These are phyloP conservation scores for Microbotryum intermedium DNA, from an alignment of 1,284 basidiomycete species.

Conservation along the genomic window DNA sequence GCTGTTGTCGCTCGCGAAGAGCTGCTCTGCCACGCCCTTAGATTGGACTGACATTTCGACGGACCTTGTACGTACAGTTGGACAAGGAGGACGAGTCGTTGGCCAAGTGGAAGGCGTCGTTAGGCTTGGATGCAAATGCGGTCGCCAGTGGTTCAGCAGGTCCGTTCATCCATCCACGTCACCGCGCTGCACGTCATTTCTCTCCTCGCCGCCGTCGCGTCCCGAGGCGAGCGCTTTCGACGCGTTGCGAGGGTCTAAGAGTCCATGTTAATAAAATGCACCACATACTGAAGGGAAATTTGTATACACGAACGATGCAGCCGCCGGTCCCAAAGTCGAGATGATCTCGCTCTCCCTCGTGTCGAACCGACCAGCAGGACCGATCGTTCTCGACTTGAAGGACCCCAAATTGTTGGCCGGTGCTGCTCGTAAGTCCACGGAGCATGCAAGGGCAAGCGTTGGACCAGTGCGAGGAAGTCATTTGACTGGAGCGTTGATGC, in stretches of 20 bases:
- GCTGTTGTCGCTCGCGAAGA: too few species aligned
- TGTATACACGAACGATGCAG: not conserved
- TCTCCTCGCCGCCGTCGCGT: not conserved
- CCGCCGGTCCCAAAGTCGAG: slow-evolving; percentile 13
- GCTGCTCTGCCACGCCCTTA: too few species aligned
- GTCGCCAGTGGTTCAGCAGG: slow-evolving; percentile 13
- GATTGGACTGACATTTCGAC: not conserved
- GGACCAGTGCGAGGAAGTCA: not conserved
- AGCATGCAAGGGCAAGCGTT: slow-evolving; percentile 46
- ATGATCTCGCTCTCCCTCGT: slow-evolving; percentile 42
- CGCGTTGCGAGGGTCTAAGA: not conserved
- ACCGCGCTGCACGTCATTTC: not conserved
- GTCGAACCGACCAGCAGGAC: slow-evolving; percentile 39
- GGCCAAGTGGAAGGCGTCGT: slow-evolving; percentile 76
- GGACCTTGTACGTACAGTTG: slow-evolving; percentile 46
- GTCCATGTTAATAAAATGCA: not conserved
- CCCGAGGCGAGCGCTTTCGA: not conserved
- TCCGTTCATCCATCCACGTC: not conserved
- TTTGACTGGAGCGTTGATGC: not conserved
- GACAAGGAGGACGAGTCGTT: slow-evolving; percentile 76
- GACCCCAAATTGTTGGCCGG: slow-evolving; percentile 39
- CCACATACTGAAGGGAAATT: not conserved
- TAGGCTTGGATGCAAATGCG: slow-evolving; percentile 62
- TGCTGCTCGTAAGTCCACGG: too few species aligned
- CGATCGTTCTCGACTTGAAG: slow-evolving; percentile 46